A percentile compares a stretch with the other conserved stretches of the same genome.
phyloP scores from a whole-genome alignment of 805 yeast species.

The Priceomyces melissophilus region DNA sequence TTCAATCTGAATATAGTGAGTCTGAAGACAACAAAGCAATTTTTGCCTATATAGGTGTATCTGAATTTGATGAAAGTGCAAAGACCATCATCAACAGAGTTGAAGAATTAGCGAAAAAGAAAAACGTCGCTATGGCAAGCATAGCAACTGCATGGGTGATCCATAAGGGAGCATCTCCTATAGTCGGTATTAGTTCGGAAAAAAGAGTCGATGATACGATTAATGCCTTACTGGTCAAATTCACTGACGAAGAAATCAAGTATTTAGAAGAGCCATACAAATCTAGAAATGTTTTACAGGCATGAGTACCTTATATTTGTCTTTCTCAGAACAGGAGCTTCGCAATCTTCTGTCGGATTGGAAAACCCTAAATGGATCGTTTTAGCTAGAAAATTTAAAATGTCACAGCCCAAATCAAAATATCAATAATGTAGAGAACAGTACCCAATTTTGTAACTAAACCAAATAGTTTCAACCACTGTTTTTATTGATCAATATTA shows the following conservation, averaged over 20 bases:
- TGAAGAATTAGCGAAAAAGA: constrained; percentile 50
- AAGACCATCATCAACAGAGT: constrained; percentile 34
- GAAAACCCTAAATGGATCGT: too few species aligned
- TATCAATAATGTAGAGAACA: too few species aligned
- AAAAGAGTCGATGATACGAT: constrained; percentile 17
- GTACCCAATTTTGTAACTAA: too few species aligned
- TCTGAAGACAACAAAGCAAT: neutral
- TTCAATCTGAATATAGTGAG: neutral
- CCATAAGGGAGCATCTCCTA: constrained; percentile 16
- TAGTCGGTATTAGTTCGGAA: constrained; percentile 15
- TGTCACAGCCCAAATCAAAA: too few species aligned
- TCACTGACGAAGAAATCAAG: constrained; percentile 29
- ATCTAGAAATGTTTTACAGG: too few species aligned
- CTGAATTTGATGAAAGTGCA: neutral
- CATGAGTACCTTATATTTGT: too few species aligned
- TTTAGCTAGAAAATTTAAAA: too few species aligned
- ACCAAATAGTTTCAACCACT: too few species aligned
- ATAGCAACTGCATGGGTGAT: constrained; percentile 22
- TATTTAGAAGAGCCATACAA: neutral
- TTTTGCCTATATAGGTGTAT: neutral
- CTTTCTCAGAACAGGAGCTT: too few species aligned
- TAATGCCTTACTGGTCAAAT: constrained; percentile 6
- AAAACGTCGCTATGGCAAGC: constrained; percentile 44
- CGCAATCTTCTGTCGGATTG: too few species aligned
- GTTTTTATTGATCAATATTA: too few species aligned